phyloP scores from a whole-genome alignment of 331 rosid genomes.

The Dryas integrifolia region DNA sequence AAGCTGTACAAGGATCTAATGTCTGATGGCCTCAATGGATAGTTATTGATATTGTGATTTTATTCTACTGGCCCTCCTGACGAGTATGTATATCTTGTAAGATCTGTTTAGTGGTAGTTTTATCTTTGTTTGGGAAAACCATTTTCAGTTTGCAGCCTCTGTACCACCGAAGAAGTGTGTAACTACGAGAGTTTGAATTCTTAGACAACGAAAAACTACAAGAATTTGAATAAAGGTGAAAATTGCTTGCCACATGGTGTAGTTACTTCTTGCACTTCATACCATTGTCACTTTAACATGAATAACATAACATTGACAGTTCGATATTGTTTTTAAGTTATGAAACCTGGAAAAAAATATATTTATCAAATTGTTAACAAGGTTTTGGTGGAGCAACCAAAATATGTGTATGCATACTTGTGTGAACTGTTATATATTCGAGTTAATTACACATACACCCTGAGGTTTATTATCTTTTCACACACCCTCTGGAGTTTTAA shows the following conservation, averaged over 20 bases:
- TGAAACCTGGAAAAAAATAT: too few species aligned
- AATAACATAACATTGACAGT: neutral
- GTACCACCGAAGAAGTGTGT: neutral
- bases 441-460: too few species aligned
- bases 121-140: neutral
- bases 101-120: conserved; percentile 22
- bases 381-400: too few species aligned
- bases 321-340: neutral
- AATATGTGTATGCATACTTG: too few species aligned
- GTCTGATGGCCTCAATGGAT: conserved; percentile 21
- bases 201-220: neutral
- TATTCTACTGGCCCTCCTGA: conserved; percentile 23
- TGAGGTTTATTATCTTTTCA: too few species aligned
- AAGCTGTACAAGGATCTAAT: conserved; percentile 9
- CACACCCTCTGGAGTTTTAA: too few species aligned
- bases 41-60: neutral
- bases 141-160: neutral
- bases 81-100: conserved; percentile 33
- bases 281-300: neutral
- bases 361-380: too few species aligned
- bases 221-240: neutral
- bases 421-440: too few species aligned
- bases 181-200: conserved; percentile 4
- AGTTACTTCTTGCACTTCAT: neutral
- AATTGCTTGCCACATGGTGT: neutral